phyloP scores from a whole-genome alignment of 306 rosid genomes.

The Canavalia gladiata region DNA sequence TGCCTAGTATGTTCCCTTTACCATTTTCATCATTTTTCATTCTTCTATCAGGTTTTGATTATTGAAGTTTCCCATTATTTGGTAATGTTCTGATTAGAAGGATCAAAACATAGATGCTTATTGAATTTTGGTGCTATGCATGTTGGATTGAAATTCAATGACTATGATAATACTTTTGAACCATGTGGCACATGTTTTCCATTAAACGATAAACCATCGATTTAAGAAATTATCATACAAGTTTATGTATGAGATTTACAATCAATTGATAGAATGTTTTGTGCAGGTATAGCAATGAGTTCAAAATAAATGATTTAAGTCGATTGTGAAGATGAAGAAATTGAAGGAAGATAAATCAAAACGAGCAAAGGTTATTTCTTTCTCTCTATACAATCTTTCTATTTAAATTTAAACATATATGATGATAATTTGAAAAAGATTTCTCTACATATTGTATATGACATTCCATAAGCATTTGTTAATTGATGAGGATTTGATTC shows the following conservation, averaged over 20 bases:
- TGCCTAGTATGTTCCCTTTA: constrained; percentile 41
- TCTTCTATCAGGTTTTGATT: neutral
- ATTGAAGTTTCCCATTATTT: neutral
- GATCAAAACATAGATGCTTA: constrained; percentile 5
- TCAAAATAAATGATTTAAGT: constrained; percentile 59
- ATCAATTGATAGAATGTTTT: constrained; percentile 1
- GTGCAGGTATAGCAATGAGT: constrained; percentile 58
- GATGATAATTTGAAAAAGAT: constrained; percentile 9
- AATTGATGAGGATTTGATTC: neutral
- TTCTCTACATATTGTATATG: neutral
- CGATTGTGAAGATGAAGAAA: constrained; percentile 54
- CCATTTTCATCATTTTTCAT: constrained; percentile 7
- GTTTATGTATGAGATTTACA: neutral
- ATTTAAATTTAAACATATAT: neutral
- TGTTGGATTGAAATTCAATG: neutral
- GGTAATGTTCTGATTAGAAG: neutral
- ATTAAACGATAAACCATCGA: neutral
- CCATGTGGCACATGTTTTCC: neutral
- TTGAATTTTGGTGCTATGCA: neutral
- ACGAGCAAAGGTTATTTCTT: constrained; percentile 45
- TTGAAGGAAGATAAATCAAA: constrained; percentile 53
- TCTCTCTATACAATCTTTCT: neutral
- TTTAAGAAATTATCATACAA: neutral
- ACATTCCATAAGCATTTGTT: neutral
- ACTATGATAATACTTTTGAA: neutral